phyloP scores from a whole-genome alignment of 192 early-diverging fungal species.

The Glomus cerebriforme region DNA sequence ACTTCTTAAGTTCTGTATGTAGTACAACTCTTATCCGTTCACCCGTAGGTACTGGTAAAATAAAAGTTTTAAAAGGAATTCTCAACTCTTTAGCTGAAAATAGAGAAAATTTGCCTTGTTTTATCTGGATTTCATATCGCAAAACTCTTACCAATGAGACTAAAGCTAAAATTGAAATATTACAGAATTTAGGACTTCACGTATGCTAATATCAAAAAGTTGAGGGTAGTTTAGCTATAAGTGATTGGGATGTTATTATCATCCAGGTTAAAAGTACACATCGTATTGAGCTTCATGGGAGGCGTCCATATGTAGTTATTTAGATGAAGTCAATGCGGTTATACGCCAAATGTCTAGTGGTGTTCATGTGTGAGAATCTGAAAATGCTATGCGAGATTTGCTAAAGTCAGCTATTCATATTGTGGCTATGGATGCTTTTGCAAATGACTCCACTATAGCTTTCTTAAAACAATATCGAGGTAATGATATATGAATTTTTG shows the following conservation, averaged over 20 bases:
- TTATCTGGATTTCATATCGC: neutral
- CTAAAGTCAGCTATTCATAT: slow-evolving; percentile 2
- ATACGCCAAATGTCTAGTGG: slow-evolving; percentile 11
- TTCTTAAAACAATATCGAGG: slow-evolving; percentile 4
- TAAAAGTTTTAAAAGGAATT: too few relatives aligned
- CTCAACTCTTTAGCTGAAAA: too few relatives aligned
- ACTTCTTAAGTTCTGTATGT: too few relatives aligned
- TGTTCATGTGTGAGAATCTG: slow-evolving; percentile 7
- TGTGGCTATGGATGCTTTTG: neutral
- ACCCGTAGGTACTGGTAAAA: too few relatives aligned
- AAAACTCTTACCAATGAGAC: neutral
- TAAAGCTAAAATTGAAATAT: slow-evolving; percentile 1
- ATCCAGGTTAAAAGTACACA: neutral
- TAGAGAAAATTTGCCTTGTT: too few relatives aligned
- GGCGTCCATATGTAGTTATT: neutral
- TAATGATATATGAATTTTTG: neutral
- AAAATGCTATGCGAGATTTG: slow-evolving; percentile 13
- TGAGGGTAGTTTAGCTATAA: slow-evolving; percentile 15
- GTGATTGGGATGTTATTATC: slow-evolving; percentile 9
- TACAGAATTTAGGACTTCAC: neutral
- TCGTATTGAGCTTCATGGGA: neutral
- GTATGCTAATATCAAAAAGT: neutral
- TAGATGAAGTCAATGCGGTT: neutral
- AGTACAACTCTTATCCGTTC: too few relatives aligned
- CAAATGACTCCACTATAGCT: slow-evolving; percentile 7